These are phyloP conservation scores for Lentinus brumalis DNA, from an alignment of 768 basidiomycete genomes.

Conservation along the genomic window DNA sequence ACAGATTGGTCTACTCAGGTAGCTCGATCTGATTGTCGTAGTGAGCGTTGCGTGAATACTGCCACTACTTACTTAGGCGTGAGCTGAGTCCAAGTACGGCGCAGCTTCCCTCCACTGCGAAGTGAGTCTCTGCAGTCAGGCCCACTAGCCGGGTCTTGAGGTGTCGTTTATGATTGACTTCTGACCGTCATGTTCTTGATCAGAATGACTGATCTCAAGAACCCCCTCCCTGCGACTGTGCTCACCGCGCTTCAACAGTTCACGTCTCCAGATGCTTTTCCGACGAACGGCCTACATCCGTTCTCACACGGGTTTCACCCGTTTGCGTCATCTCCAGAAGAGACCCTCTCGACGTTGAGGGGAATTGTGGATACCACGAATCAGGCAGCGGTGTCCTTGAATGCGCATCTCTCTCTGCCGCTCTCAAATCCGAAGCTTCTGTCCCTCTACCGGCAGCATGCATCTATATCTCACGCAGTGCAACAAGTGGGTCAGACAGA, in stretches of 20 bases:
- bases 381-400: conserved; percentile 56
- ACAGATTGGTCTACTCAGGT: too few species aligned
- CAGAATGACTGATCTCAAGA: neutral
- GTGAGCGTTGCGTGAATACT: too few species aligned
- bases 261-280: conserved; percentile 20
- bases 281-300: conserved; percentile 27
- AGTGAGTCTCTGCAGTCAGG: too few species aligned
- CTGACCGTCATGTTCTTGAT: neutral
- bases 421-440: conserved; percentile 67
- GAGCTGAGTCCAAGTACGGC: too few species aligned
- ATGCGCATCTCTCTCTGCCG: conserved; percentile 49
- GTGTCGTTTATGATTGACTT: neutral
- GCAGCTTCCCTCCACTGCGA: too few species aligned
- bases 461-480: conserved; percentile 52
- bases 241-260: conserved; percentile 21
- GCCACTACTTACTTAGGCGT: too few species aligned
- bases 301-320: neutral
- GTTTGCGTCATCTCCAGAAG: conserved; percentile 25
- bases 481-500: conserved; percentile 44
- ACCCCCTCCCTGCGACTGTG: conserved; percentile 1
- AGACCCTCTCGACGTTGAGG: conserved; percentile 42
- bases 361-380: conserved; percentile 53
- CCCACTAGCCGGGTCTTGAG: too few species aligned
- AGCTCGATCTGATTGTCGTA: too few species aligned
- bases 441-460: conserved; percentile 67